Percentiles rank a stretch among this genome's conserved stretches.
These are phyloP conservation scores for Calonectria leucothoes DNA, from an alignment of 2,329 filamentous ascomycete species.

Conservation along the genomic window DNA sequence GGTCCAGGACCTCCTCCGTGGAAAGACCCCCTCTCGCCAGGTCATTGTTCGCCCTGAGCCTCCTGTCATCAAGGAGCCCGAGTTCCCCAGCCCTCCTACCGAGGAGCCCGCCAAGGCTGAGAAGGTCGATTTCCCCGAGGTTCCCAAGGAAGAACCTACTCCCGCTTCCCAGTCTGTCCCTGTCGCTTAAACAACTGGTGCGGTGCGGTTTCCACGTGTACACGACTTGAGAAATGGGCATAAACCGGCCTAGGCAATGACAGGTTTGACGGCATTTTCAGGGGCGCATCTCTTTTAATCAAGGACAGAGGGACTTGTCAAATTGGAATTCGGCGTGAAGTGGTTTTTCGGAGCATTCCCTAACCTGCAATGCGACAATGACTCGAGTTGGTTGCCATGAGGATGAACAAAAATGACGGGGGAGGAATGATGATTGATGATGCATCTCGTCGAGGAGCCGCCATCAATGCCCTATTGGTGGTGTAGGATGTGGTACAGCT, in stretches of 20 bases:
- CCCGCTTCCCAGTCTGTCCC: slow-evolving; percentile 41
- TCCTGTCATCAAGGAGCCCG: slow-evolving; percentile 41
- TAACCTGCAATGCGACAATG: slow-evolving; percentile 41
- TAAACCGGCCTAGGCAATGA: slow-evolving; percentile 40
- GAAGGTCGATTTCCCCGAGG: slow-evolving; percentile 34
- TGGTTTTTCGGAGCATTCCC: slow-evolving; percentile 42
- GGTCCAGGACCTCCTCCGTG: slow-evolving; percentile 72
- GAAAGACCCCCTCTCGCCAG: slow-evolving; percentile 57
- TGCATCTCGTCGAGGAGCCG: slow-evolving; percentile 18
- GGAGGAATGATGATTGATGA: slow-evolving; percentile 28
- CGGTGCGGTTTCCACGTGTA: slow-evolving; percentile 41
- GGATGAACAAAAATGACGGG: slow-evolving; percentile 36
- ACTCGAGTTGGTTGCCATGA: slow-evolving; percentile 38
- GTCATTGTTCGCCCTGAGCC: slow-evolving; percentile 50
- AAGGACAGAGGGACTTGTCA: slow-evolving; percentile 38
- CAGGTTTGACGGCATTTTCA: slow-evolving; percentile 43
- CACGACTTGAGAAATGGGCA: slow-evolving; percentile 41
- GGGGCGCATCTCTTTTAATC: slow-evolving; percentile 42
- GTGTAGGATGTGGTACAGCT: not conserved
- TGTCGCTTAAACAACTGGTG: slow-evolving; percentile 43
- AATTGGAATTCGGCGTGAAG: slow-evolving; percentile 41
- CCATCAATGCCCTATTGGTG: not conserved
- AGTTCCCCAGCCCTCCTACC: slow-evolving; percentile 52
- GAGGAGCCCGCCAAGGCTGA: slow-evolving; percentile 48
- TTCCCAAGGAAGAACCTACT: slow-evolving; percentile 35